A percentile compares a stretch with the other conserved stretches of the same genome.
phyloP scores from a whole-genome alignment of 1,139 yeast species.

The Wickerhamomyces sp. region DNA sequence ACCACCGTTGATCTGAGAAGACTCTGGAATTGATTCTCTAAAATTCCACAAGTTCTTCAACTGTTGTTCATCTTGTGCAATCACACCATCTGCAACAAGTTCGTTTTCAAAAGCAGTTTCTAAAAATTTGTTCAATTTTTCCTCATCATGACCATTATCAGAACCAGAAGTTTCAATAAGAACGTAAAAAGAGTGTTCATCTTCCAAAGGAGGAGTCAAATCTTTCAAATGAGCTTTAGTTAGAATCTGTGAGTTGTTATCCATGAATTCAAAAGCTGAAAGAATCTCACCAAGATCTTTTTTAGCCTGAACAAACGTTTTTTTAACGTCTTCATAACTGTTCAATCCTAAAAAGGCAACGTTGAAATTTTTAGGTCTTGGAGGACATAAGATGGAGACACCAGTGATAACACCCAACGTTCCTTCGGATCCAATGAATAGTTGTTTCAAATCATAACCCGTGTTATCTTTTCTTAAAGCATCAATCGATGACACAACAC shows the following conservation, averaged over 20 bases:
- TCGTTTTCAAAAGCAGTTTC: conserved; percentile 84
- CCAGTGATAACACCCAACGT: conserved; percentile 89
- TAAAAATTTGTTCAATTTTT: conserved; percentile 71
- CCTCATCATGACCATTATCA: conserved; percentile 78
- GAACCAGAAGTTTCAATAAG: conserved; percentile 94
- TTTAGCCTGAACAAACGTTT: conserved; percentile 77
- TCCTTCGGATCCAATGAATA: conserved; percentile 92
- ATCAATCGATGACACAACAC: conserved; percentile 71
- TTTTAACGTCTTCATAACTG: conserved; percentile 75
- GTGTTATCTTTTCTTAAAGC: conserved; percentile 90
- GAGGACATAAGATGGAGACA: conserved; percentile 82
- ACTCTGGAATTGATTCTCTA: conserved; percentile 94
- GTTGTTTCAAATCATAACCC: conserved; percentile 87
- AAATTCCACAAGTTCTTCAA: conserved; percentile 81
- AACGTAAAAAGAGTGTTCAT: conserved; percentile 78
- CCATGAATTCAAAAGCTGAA: conserved; percentile 96
- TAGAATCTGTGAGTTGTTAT: conserved; percentile 63
- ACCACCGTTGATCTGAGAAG: conserved; percentile 81
- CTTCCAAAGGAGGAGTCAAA: conserved; percentile 70
- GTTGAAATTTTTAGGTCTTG: conserved; percentile 83
- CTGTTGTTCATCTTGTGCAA: conserved; percentile 94
- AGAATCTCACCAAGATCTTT: conserved; percentile 76
- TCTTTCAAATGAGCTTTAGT: conserved; percentile 51
- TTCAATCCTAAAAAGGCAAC: conserved; percentile 86
- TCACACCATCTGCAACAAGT: conserved; percentile 82